Percentiles rank a stretch among this genome's conserved stretches.
Evolutionary conservation across 768 basidiomycete species (phyloP).

Genomic region (Lactifluus hygrophoroides): DNA sequence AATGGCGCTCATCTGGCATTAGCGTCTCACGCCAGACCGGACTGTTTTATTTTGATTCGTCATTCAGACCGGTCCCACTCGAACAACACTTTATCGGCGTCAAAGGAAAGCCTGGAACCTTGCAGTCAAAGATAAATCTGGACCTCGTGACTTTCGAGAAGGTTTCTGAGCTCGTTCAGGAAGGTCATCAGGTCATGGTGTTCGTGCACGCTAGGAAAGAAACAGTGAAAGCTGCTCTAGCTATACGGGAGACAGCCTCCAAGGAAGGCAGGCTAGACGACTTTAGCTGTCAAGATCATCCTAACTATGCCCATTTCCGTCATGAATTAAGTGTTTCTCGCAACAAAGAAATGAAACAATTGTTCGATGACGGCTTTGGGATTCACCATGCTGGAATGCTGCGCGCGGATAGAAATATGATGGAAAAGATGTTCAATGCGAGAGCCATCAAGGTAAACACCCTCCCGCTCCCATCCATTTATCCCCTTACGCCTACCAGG

Average conservation of each 20-base stretch:
- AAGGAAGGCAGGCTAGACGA: constrained; percentile 64
- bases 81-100: constrained; percentile 97
- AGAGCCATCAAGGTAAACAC: constrained; percentile 77
- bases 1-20: constrained; percentile 6
- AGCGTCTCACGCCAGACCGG: constrained; percentile 84
- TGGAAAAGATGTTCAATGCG: constrained; percentile 89
- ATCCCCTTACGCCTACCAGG: constrained; percentile 40
- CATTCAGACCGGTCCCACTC: constrained; percentile 91
- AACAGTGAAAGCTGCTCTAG: constrained; percentile 85
- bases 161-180: constrained; percentile 76
- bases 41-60: constrained; percentile 95
- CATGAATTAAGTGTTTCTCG: constrained; percentile 69
- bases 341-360: constrained; percentile 94
- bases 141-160: constrained; percentile 87
- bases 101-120: constrained; percentile 75
- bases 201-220: constrained; percentile 98
- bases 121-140: constrained; percentile 69
- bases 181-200: constrained; percentile 98
- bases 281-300: constrained; percentile 77
- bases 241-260: constrained; percentile 66
- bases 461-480: not conserved
- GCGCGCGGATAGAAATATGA: constrained; percentile 86
- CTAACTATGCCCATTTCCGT: constrained; percentile 68
- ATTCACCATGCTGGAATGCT: constrained; percentile 99
- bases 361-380: constrained; percentile 89